Evolutionary conservation across 192 early-diverging fungal genomes (phyloP).

Genomic region (Backusella tarrabulga): DNA sequence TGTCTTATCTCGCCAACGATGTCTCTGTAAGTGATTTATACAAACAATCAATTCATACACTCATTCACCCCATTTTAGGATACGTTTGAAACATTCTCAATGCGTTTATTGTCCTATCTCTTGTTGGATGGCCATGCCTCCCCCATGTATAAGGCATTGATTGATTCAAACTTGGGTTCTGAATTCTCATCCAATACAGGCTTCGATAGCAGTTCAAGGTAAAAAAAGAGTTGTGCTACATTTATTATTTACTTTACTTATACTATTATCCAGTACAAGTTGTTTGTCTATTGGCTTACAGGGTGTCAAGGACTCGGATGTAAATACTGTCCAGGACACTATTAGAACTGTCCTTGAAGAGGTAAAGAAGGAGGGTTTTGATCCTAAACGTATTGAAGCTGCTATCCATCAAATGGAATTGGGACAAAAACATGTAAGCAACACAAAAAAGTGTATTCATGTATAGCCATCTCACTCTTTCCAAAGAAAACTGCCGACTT

Average conservation of each 20-base stretch:
- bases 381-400: conserved; percentile 73
- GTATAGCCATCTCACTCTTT: not conserved
- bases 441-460: not conserved
- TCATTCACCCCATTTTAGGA: conserved; percentile 45
- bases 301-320: conserved; percentile 73
- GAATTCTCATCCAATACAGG: conserved; percentile 91
- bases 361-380: conserved; percentile 74
- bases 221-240: not conserved
- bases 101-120: conserved; percentile 76
- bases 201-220: conserved; percentile 73
- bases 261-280: conserved; percentile 36
- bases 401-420: conserved; percentile 89
- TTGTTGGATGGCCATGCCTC: conserved; percentile 86
- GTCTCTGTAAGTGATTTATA: conserved; percentile 41
- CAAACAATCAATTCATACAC: not conserved
- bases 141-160: conserved; percentile 93
- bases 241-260: not conserved
- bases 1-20: conserved; percentile 75
- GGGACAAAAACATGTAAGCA: conserved; percentile 78
- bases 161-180: conserved; percentile 85
- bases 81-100: conserved; percentile 79
- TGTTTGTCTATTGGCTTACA: conserved; percentile 87
- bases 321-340: conserved; percentile 62
- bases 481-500: conserved; percentile 79
- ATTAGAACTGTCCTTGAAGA: conserved; percentile 69